A percentile compares a stretch with the other conserved stretches of the same genome.
Evolutionary conservation across 2,329 filamentous ascomycete species (phyloP).

Genomic region (Alternaria sp.): DNA sequence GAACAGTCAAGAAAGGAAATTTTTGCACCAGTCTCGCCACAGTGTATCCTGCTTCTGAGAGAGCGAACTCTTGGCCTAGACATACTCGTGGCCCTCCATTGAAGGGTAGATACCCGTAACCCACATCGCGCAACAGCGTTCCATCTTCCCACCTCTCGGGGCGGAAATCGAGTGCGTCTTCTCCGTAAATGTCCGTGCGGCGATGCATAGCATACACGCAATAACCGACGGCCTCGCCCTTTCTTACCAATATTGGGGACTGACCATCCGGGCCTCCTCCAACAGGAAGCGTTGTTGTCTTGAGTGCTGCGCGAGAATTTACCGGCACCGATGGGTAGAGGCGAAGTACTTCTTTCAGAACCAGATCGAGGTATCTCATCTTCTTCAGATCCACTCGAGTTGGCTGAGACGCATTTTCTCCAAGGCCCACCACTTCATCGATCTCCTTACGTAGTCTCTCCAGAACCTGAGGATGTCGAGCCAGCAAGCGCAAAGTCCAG

Average conservation of each 20-base stretch:
- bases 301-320: slow-evolving; percentile 34
- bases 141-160: slow-evolving; percentile 48
- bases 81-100: slow-evolving; percentile 42
- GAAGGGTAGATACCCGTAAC: slow-evolving; percentile 44
- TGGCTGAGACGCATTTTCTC: slow-evolving; percentile 33
- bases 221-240: slow-evolving; percentile 39
- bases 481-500: slow-evolving; percentile 66
- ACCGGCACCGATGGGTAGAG: slow-evolving; percentile 44
- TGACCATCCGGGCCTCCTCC: slow-evolving; percentile 45
- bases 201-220: slow-evolving; percentile 44
- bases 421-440: slow-evolving; percentile 28
- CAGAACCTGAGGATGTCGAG: slow-evolving; percentile 46
- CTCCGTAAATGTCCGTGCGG: slow-evolving; percentile 46
- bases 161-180: slow-evolving; percentile 46
- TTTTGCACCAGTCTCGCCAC: slow-evolving; percentile 34
- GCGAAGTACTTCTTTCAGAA: slow-evolving; percentile 48
- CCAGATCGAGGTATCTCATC: slow-evolving; percentile 9
- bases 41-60: slow-evolving; percentile 38
- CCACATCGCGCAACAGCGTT: slow-evolving; percentile 9
- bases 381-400: slow-evolving; percentile 15
- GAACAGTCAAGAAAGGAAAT: slow-evolving; percentile 21
- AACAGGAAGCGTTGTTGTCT: slow-evolving; percentile 36
- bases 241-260: slow-evolving; percentile 42
- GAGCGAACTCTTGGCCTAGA: slow-evolving; percentile 41
- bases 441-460: slow-evolving; percentile 44